Evolutionary conservation across 768 basidiomycete species (phyloP).

Genomic region (Auricularia auricula-judae): DNA sequence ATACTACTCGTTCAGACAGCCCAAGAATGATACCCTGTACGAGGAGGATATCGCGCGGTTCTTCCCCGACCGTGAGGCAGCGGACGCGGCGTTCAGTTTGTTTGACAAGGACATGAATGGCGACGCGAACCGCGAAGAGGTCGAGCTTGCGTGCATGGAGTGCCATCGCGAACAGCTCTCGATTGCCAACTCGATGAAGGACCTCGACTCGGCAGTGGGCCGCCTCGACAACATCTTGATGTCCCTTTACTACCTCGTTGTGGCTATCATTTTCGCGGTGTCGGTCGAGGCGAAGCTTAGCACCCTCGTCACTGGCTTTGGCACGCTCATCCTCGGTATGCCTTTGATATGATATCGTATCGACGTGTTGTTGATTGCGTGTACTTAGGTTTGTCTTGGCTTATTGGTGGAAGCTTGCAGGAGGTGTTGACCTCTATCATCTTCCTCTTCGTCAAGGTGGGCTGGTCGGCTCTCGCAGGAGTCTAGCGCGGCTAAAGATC

Average conservation of each 20-base stretch:
- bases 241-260: conserved; percentile 62
- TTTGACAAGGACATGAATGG: conserved; percentile 69
- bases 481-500: background rate
- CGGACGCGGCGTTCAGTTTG: conserved; percentile 52
- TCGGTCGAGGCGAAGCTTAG: conserved; percentile 64
- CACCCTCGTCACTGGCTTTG: conserved; percentile 67
- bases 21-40: conserved; percentile 44
- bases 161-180: conserved; percentile 79
- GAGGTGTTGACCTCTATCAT: conserved; percentile 80
- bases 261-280: conserved; percentile 72
- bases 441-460: conserved; percentile 71
- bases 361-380: background rate
- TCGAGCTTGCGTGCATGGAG: conserved; percentile 70
- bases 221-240: conserved; percentile 81
- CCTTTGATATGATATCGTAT: background rate
- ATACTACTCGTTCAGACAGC: conserved; percentile 73
- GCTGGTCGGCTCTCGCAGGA: no score
- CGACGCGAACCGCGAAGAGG: conserved; percentile 57
- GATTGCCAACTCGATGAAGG: conserved; percentile 77
- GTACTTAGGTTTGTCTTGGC: conserved; percentile 63
- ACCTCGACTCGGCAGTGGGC: conserved; percentile 82
- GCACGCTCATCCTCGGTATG: conserved; percentile 43
- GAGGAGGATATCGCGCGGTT: conserved; percentile 60
- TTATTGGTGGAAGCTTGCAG: conserved; percentile 70
- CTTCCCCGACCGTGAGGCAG: conserved; percentile 59